Base-by-base conservation (phyloP, 2,329 filamentous ascomycete genomes). In the Tetracladium maxilliforme region DNA sequence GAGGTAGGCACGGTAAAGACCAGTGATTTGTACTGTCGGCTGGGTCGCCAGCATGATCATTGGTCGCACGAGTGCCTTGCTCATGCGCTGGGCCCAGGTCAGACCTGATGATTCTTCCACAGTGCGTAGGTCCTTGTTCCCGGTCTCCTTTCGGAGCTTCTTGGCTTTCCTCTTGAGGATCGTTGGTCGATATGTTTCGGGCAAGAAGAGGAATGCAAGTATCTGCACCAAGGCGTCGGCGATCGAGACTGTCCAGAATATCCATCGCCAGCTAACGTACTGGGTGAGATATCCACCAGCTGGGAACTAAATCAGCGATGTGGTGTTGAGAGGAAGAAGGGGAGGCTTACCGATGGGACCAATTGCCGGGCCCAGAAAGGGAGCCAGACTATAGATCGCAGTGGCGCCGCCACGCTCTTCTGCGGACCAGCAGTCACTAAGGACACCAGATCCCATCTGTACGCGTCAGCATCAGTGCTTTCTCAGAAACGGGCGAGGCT, bases 331-430 rank as follows among this genome's bases (percentile, higher is more conserved):
- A 1, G 66, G 53, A 19, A 75, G 69, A 42, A 68, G 73, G 1
- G 66, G 68, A n/a, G 69, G 11, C 18, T 19, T 69, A 1, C 61
- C 61, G 4, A 75, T 64, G 1, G 70, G 70, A 0, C 70, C 70
- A 4, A 73, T 47, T 1, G 70, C 68, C 3, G 71, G 70, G 0
- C 70, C 71, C 1, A 77, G 57, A 1, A 77, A 50, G 0, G 70
- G 70, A 3, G 63, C 62, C 1, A 76, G 52, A 27, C 54, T 61
- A 46, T 75, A 76, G 20, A 75, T 58, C 3, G 60, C 58, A 25
- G 75, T 61, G 2, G 67, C 63, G 31, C 56, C 59, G 3, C 71
- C 71, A 32, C 71, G 58, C 43, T 76, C 59, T 35, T 75, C 69
- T 0, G 69, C 51, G 16, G 44, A 45, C 51, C 66, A 76, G 23